A percentile compares a stretch with the other conserved stretches of the same genome.
Conservation (phyloP, 1,139 yeast genomes). For the Yamadazyma taylorii region DNA sequence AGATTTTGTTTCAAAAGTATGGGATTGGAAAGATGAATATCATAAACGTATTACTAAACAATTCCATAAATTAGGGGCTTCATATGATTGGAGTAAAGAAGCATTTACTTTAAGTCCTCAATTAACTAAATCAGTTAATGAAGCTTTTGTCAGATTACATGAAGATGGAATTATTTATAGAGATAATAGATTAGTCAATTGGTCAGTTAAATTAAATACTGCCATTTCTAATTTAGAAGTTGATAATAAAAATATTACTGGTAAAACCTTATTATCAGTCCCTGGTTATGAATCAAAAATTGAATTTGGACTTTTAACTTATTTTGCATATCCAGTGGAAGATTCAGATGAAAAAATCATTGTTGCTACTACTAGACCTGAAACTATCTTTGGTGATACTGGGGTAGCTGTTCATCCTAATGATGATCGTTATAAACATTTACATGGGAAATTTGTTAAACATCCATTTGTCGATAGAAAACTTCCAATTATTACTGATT, state of each 20-base stretch:
- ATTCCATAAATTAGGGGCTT: slow-evolving; percentile 87
- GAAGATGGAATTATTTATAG: slow-evolving; percentile 96
- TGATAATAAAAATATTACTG: slow-evolving; percentile 84
- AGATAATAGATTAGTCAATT: slow-evolving; percentile 89
- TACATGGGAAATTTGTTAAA: slow-evolving; percentile 87
- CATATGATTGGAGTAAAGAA: slow-evolving; percentile 94
- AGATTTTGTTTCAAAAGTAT: slow-evolving; percentile 79
- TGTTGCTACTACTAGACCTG: slow-evolving; percentile 99
- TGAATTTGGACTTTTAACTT: slow-evolving; percentile 94
- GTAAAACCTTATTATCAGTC: slow-evolving; percentile 75
- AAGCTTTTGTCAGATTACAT: slow-evolving; percentile 87
- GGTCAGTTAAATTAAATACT: slow-evolving; percentile 94
- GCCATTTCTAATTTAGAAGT: slow-evolving; percentile 96
- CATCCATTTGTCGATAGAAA: slow-evolving; percentile 90
- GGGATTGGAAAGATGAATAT: slow-evolving; percentile 99
- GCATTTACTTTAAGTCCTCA: slow-evolving; percentile 88
- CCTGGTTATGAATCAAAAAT: slow-evolving; percentile 90
- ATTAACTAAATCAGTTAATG: slow-evolving; percentile 77
- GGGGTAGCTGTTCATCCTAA: slow-evolving; percentile 97
- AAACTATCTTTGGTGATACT: slow-evolving; percentile 96
- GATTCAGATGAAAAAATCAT: slow-evolving; percentile 84
- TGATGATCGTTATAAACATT: slow-evolving; percentile 86
- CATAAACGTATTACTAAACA: slow-evolving; percentile 83
- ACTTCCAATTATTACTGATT: slow-evolving; percentile 84
- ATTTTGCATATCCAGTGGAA: slow-evolving; percentile 88